Percentiles rank a stretch among this genome's conserved stretches.
phyloP scores from a whole-genome alignment of 208 protist genomes.

The Crithidia fasciculata region DNA sequence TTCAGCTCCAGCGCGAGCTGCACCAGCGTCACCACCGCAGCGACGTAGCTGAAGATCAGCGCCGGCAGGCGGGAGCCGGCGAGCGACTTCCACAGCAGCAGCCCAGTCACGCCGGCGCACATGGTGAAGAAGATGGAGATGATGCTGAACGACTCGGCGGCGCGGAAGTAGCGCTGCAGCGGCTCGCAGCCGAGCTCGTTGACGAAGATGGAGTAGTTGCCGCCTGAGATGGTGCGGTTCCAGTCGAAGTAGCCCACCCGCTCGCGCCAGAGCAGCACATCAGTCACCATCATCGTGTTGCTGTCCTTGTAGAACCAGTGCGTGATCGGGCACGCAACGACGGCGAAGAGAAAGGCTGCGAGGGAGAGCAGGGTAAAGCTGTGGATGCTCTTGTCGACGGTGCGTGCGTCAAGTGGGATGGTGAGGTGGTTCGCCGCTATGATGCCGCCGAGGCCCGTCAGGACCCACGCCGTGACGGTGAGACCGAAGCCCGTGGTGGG shows the following conservation, averaged over 20 bases:
- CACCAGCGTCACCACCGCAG: slow-evolving; percentile 40
- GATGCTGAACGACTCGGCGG: slow-evolving; percentile 62
- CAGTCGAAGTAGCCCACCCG: slow-evolving; percentile 55
- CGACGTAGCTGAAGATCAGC: slow-evolving; percentile 53
- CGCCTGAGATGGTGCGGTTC: slow-evolving; percentile 29
- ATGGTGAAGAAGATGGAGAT: slow-evolving; percentile 49
- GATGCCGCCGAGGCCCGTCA: slow-evolving; percentile 51
- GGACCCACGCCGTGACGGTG: slow-evolving; percentile 67
- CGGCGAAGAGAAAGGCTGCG: slow-evolving; percentile 57
- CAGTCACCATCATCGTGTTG: slow-evolving; percentile 39
- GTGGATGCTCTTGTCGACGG: slow-evolving; percentile 48
- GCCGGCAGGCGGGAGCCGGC: slow-evolving; percentile 44
- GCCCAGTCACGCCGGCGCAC: slow-evolving; percentile 36
- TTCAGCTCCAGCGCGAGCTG: slow-evolving; percentile 58
- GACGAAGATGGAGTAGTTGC: slow-evolving; percentile 34
- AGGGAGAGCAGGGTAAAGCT: slow-evolving; percentile 56
- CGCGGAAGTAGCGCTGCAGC: slow-evolving; percentile 49
- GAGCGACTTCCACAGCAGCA: slow-evolving; percentile 63
- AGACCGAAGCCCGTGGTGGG: slow-evolving; percentile 65
- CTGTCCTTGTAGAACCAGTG: slow-evolving; percentile 85
- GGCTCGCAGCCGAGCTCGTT: slow-evolving; percentile 41
- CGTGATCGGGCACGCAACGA: slow-evolving; percentile 58
- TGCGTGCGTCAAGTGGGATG: slow-evolving; percentile 61
- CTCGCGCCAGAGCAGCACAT: slow-evolving; percentile 70
- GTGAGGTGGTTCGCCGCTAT: slow-evolving; percentile 50